Conservation (phyloP, 345 rosid genomes). For the Pseudoturritis turrita region DNA sequence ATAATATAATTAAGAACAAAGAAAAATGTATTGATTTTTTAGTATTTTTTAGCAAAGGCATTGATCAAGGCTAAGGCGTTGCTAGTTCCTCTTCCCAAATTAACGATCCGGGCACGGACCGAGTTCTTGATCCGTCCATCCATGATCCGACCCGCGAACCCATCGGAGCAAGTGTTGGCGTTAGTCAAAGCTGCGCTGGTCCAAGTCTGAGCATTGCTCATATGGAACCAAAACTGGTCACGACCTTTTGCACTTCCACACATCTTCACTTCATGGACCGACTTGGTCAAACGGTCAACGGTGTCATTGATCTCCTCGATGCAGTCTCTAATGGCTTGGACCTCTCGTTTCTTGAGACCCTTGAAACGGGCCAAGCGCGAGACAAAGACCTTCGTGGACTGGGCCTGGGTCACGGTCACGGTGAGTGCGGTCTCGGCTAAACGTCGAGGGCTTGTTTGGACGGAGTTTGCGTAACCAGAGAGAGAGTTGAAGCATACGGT, state of each 20-base stretch:
- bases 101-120: conserved; percentile 40
- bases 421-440: conserved; percentile 69
- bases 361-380: conserved; percentile 38
- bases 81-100: conserved; percentile 75
- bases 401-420: conserved; percentile 55
- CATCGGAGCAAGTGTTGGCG: conserved; percentile 81
- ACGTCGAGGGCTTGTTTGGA: conserved; percentile 55
- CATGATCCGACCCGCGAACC: conserved; percentile 58
- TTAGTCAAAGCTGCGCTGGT: conserved; percentile 91
- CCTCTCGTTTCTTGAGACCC: conserved; percentile 55
- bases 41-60: conserved; percentile 43
- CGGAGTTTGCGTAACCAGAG: conserved; percentile 44
- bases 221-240: conserved; percentile 59
- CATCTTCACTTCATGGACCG: conserved; percentile 57
- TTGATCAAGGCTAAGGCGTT: conserved; percentile 74
- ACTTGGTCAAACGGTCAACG: conserved; percentile 59
- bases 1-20: background rate
- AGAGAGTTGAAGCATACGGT: conserved; percentile 58
- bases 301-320: conserved; percentile 59
- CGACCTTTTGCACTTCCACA: conserved; percentile 43
- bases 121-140: conserved; percentile 59
- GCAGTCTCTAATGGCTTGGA: conserved; percentile 64
- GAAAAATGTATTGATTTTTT: background rate
- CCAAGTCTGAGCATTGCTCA: conserved; percentile 91
- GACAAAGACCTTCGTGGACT: conserved; percentile 46